Percentiles rank a stretch among this genome's conserved stretches.
These are phyloP conservation scores for Penicillium sp. DNA, from an alignment of 2,329 filamentous ascomycete genomes.

Conservation along the genomic window DNA sequence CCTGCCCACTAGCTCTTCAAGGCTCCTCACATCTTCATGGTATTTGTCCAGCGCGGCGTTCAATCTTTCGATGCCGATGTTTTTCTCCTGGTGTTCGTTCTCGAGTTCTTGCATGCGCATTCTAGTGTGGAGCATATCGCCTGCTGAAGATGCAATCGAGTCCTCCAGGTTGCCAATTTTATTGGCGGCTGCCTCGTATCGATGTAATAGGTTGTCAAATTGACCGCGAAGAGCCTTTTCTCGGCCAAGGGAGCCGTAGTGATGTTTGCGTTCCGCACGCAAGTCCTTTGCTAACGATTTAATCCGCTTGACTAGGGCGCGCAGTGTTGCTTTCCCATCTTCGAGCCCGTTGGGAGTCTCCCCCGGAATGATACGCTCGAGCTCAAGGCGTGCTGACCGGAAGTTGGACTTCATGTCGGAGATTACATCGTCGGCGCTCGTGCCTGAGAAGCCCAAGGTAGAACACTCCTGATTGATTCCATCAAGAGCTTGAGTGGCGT, in stretches of 20 bases:
- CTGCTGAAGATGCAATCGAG: conserved; percentile 41
- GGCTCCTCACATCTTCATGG: conserved; percentile 40
- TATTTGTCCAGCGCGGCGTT: conserved; percentile 45
- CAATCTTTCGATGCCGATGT: conserved; percentile 42
- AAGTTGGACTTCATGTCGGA: conserved; percentile 40
- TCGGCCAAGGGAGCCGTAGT: conserved; percentile 35
- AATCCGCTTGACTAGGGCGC: conserved; percentile 41
- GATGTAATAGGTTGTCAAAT: conserved; percentile 42
- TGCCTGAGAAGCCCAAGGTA: conserved; percentile 39
- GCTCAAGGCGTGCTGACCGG: conserved; percentile 42
- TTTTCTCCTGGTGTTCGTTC: conserved; percentile 40
- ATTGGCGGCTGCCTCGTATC: conserved; percentile 37
- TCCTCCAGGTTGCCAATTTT: conserved; percentile 41
- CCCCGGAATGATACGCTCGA: conserved; percentile 45
- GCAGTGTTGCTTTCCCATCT: conserved; percentile 40
- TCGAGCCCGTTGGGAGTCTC: conserved; percentile 41
- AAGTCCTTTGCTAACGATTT: conserved; percentile 35
- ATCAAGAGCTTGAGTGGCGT: conserved; percentile 38
- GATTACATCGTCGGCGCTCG: conserved; percentile 32
- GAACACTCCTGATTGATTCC: conserved; percentile 37
- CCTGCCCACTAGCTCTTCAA: conserved; percentile 43
- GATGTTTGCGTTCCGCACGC: conserved; percentile 30
- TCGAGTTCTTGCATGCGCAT: conserved; percentile 45
- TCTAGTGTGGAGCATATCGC: conserved; percentile 46
- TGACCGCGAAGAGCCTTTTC: conserved; percentile 44